Conservation (phyloP, 169 alveolate genomes). For the Neospora caninum region DNA sequence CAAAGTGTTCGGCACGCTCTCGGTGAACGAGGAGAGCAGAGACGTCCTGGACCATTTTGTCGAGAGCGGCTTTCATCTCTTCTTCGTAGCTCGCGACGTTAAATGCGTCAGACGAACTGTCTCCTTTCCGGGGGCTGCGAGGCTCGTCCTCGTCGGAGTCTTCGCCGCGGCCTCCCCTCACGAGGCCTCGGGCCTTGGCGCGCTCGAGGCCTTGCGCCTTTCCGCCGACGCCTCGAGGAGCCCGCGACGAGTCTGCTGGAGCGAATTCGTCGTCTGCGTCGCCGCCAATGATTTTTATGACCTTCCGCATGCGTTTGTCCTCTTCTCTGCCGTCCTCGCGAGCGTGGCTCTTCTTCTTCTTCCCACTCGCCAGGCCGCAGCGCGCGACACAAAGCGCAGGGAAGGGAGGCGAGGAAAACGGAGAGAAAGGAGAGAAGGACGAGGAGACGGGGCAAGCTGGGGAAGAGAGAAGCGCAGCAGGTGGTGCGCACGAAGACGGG, state of each 20-base stretch:
- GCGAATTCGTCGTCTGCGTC: background rate
- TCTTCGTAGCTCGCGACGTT: background rate
- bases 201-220: background rate
- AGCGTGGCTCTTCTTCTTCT: slow-evolving; percentile 6
- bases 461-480: background rate
- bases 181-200: background rate
- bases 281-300: background rate
- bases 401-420: background rate
- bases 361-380: background rate
- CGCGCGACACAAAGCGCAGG: background rate
- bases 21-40: background rate
- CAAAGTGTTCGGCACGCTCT: background rate
- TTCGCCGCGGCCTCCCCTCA: background rate
- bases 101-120: background rate
- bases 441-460: background rate
- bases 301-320: slow-evolving; percentile 13
- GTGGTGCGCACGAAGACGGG: background rate
- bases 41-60: background rate
- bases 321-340: background rate
- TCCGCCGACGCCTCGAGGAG: background rate
- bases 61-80: background rate
- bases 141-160: background rate
- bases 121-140: background rate
- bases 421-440: background rate
- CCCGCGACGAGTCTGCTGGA: background rate